Conservation (phyloP, 306 rosid genomes). For the Acacia melanoxylon region DNA sequence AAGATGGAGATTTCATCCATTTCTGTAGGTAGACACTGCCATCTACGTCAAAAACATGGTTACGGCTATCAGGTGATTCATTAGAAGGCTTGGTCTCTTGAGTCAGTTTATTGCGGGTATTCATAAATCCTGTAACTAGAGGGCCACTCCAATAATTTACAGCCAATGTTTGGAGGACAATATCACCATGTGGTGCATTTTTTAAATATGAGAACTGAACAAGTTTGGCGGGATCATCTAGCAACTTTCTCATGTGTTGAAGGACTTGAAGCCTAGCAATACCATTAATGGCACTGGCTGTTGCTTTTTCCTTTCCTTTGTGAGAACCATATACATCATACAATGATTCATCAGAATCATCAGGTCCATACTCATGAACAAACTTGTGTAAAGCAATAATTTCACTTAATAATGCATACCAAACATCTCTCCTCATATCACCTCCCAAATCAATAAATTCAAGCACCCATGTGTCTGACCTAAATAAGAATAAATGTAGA, state of each 20-base stretch:
- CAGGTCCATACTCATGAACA: constrained; percentile 70
- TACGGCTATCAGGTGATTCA: constrained; percentile 51
- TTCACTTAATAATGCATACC: constrained; percentile 89
- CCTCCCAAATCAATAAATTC: constrained; percentile 98
- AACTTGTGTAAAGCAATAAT: constrained; percentile 77
- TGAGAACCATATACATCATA: constrained; percentile 71
- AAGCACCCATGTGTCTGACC: constrained; percentile 72
- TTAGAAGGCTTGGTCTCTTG: constrained; percentile 42
- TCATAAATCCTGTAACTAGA: constrained; percentile 51
- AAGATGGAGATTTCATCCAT: constrained; percentile 89
- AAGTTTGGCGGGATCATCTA: constrained; percentile 87
- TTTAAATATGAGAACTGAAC: constrained; percentile 77
- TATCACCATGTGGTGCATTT: constrained; percentile 72
- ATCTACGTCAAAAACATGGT: constrained; percentile 77
- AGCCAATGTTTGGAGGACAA: constrained; percentile 84
- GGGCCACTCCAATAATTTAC: constrained; percentile 92
- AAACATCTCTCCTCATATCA: constrained; percentile 94
- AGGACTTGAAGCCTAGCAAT: constrained; percentile 89
- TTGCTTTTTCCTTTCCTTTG: constrained; percentile 82
- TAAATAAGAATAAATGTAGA: constrained; percentile 38
- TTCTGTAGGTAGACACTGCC: constrained; percentile 88
- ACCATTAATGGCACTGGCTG: constrained; percentile 58
- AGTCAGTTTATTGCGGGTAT: constrained; percentile 39
- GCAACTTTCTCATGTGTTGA: constrained; percentile 72
- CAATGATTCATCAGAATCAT: constrained; percentile 64